Base-by-base conservation (phyloP, 345 rosid genomes). In the Citrus inodora region DNA sequence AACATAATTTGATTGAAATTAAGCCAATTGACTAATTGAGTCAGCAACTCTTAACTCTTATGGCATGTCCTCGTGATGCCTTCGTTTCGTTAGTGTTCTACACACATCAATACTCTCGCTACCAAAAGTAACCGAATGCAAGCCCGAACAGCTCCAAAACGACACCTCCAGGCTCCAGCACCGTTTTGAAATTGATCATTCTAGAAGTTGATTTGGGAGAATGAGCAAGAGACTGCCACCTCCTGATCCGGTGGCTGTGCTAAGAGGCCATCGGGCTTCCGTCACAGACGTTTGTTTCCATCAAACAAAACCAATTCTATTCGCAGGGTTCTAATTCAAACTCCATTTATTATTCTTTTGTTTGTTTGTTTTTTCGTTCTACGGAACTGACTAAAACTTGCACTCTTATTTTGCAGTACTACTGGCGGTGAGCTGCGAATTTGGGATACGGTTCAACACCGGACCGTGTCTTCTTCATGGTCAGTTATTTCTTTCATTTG, bases 261-360 rank as follows among this genome's bases (percentile, higher is more conserved):
- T 94, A 14, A 86, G 99, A 82, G 99, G 99, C 37, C 95, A 92
- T 79, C 97, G 97, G 21, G 94, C 97, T 86, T 91, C 97, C 4
- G 97, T 96, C 10, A 84, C 79, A 85, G 99, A 94, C 59, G 93
- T 86, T 65, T 90, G 88, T 79, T 96, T 96, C 80, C 97, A 92
- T 79, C 90, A 91, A 64, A 87, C 94, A 1, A 84, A 74, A 61
- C 87, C 97, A 60, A 56, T 96, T 21, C 87, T 92, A n/a, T 89
- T 92, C 87, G 82, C 93, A 9, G 98, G 95, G 98, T 93, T 81
- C 48, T 72, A 6, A 38, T n/a, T 67, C 61, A 27, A 63, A 16
- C 35, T 58, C 71, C 40, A 46, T 46, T 69, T 78, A 25, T 5
- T 19, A 2, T 17, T 51, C 38, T 25, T 55, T 59, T 46, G 14